Evolutionary conservation across 2,329 filamentous ascomycete genomes (phyloP).

Genomic region (Aspergillus puulaauensis): DNA sequence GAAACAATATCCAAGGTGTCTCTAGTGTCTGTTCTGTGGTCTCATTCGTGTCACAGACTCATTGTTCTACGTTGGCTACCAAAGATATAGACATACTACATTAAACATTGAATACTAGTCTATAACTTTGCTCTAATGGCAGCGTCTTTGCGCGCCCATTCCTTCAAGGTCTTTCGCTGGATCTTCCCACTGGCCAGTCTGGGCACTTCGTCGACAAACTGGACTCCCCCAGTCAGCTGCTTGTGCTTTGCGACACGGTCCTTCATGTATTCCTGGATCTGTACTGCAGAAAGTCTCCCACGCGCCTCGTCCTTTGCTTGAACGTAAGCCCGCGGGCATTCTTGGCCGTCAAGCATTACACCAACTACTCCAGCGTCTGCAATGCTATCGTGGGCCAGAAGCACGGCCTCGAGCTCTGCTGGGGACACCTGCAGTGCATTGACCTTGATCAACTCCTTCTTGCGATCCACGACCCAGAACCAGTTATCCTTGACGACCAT

Average conservation of each 20-base stretch:
- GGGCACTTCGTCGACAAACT: conserved; percentile 58
- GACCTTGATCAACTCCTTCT: conserved; percentile 39
- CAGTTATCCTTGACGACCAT: conserved; percentile 7
- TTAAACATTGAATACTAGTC: neutral
- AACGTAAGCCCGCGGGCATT: conserved; percentile 56
- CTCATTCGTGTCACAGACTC: too few relatives aligned
- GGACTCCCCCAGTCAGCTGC: conserved; percentile 51
- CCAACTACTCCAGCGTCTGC: conserved; percentile 41
- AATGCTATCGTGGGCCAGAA: conserved; percentile 36
- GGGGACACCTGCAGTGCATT: conserved; percentile 37
- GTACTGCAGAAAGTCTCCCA: neutral
- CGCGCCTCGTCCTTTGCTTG: conserved; percentile 45
- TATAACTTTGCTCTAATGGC: neutral
- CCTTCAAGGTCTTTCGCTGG: conserved; percentile 43
- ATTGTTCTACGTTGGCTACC: neutral
- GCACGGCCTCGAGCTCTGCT: conserved; percentile 38
- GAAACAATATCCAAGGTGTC: neutral
- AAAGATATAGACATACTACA: neutral
- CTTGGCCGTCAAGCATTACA: conserved; percentile 45
- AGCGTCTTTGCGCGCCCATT: conserved; percentile 8
- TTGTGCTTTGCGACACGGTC: conserved; percentile 54
- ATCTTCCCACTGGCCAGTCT: conserved; percentile 61
- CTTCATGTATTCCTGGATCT: conserved; percentile 40
- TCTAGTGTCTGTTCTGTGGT: too few relatives aligned
- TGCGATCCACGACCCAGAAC: conserved; percentile 26